Evolutionary conservation across 768 basidiomycete species (phyloP).

Genomic region (Amyloporia xantha): DNA sequence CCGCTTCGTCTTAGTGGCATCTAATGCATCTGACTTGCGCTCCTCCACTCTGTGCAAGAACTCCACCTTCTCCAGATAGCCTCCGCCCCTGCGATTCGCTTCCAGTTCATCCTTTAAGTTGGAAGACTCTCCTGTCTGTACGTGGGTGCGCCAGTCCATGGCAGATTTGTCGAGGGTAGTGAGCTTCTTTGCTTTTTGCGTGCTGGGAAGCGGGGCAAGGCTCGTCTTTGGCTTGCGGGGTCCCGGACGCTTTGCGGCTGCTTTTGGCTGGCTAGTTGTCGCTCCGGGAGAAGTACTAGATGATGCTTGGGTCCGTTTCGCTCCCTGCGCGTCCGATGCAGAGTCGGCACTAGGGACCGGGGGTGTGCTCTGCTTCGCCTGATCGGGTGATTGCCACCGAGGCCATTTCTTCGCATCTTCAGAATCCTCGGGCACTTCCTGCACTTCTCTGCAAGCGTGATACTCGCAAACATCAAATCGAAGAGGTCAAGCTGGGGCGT

Average conservation of each 20-base stretch:
- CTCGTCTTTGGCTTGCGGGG: constrained; percentile 60
- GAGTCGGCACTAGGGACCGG: neutral
- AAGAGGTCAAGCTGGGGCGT: neutral
- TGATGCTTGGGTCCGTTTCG: neutral
- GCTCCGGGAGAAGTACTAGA: neutral
- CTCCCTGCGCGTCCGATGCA: neutral
- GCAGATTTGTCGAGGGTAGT: constrained; percentile 82
- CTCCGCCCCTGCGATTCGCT: constrained; percentile 64
- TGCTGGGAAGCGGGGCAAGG: constrained; percentile 46
- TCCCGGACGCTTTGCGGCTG: constrained; percentile 41
- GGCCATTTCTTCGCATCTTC: constrained; percentile 76
- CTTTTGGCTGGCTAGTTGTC: constrained; percentile 9
- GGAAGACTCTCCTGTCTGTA: constrained; percentile 33
- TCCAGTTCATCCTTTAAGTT: constrained; percentile 67
- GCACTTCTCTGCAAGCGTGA: constrained; percentile 54
- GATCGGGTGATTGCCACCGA: constrained; percentile 32
- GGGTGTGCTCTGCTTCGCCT: constrained; percentile 7
- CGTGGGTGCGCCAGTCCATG: constrained; percentile 77
- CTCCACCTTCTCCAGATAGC: constrained; percentile 81
- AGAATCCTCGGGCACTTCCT: constrained; percentile 68
- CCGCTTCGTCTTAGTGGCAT: constrained; percentile 54
- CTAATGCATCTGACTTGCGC: constrained; percentile 58
- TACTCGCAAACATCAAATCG: constrained; percentile 8
- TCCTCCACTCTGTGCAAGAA: constrained; percentile 74
- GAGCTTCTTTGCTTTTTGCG: constrained; percentile 64